Evolutionary conservation across 1,284 basidiomycete species (phyloP), one percentile per base, ranked within the genome.

Genomic region (Flammula alnicola): DNA sequence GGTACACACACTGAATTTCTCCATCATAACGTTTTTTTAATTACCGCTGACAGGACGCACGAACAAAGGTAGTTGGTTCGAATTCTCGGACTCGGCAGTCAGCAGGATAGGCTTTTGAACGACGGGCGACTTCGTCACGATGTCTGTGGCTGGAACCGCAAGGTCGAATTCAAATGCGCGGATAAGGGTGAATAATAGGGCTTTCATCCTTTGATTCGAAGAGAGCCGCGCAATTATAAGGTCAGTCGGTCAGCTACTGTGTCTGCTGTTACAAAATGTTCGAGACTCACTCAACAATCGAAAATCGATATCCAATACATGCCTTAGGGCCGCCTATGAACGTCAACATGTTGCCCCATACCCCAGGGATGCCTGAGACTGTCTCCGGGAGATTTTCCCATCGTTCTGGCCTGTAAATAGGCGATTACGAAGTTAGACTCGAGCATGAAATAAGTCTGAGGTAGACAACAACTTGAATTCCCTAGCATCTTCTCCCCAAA

Each of bases 261-360:
- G 16, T 8, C 2, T 8, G n/a, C 2, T 14, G 35, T 46, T 14
- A 29, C 14, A 16, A 27, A n/a, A 23, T 35, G 37, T n/a, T 26
- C 39, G 7, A 30, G 10, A 64, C 72, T 51, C 54, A 83, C 81
- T 90, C 86, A n/a, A 80, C 71, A 16, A 90, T 57, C 1, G 86
- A 77, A 58, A 89, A 88, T 5, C 82, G 78, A 61, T 83, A 88
- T 1, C 86, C 87, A 36, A 86, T 84, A 59, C 83, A 86, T 1
- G 80, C 74, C 30, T 75, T 76, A 10, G 79, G 74, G 2, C 84
- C 84, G 12, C 78, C 78, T 1, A 80, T 51, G 71, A 88, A 88
- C 1, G 78, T 77, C 41, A 86, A 64, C 55, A 80, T 44, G 54
- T 84, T 75, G 11, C 76, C 70, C 76, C 75, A 84, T 0, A 86